phyloP scores from a whole-genome alignment of 345 rosid species.

The Populus tremula region DNA sequence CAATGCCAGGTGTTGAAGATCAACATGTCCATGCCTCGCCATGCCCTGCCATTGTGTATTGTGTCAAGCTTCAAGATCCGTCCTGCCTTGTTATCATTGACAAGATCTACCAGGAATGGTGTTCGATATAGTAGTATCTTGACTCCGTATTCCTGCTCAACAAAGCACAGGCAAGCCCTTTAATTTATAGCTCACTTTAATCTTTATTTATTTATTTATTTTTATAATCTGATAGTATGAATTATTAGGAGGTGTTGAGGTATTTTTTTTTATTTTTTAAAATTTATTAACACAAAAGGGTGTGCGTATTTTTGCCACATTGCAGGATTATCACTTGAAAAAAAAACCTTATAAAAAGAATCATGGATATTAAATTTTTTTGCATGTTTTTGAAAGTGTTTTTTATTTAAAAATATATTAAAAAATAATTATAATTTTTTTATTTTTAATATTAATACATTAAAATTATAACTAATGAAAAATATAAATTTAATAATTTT shows the following conservation, averaged over 20 bases:
- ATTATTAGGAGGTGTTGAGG: too few relatives aligned
- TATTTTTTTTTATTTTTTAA: too few relatives aligned
- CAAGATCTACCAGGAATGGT: constrained; percentile 65
- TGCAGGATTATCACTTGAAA: not conserved
- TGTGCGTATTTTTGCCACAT: not conserved
- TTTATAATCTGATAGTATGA: not conserved
- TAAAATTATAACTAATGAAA: too few relatives aligned
- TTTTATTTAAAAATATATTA: too few relatives aligned
- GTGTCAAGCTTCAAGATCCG: constrained; percentile 68
- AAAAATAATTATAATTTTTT: too few relatives aligned
- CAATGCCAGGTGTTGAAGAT: constrained; percentile 90
- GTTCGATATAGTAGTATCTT: constrained; percentile 54
- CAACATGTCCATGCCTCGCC: constrained; percentile 89
- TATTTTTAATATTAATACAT: too few relatives aligned
- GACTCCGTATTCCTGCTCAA: constrained; percentile 60
- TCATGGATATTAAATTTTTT: too few relatives aligned
- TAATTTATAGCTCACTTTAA: not conserved
- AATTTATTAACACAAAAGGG: too few relatives aligned
- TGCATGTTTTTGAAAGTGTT: too few relatives aligned
- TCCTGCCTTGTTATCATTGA: constrained; percentile 35
- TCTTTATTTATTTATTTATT: too few relatives aligned
- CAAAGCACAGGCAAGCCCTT: not conserved
- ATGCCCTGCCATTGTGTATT: constrained; percentile 53
- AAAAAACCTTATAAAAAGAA: not conserved
- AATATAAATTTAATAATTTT: too few relatives aligned